Percentiles rank a stretch among this genome's conserved stretches.
phyloP scores from a whole-genome alignment of 495 filamentous ascomycete species.

The Penicillium longicatenatum region DNA sequence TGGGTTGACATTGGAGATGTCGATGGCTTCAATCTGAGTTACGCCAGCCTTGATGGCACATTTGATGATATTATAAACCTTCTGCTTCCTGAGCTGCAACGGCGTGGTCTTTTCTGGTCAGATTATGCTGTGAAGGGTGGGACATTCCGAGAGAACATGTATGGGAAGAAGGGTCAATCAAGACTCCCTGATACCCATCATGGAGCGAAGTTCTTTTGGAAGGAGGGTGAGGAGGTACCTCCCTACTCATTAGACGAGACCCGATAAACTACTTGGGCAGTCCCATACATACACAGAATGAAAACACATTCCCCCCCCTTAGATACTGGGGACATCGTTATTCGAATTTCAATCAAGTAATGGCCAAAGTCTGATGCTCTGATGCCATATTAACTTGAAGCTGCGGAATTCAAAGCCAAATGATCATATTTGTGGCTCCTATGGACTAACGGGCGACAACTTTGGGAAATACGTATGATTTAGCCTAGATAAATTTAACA shows the following conservation, averaged over 20 bases:
- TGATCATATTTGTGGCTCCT: too few relatives aligned
- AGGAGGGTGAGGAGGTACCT: conserved; percentile 32
- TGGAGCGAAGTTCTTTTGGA: conserved; percentile 50
- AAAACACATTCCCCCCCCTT: neutral
- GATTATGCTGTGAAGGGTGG: conserved; percentile 48
- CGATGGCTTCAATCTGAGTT: conserved; percentile 65
- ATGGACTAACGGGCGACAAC: too few relatives aligned
- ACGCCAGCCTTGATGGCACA: conserved; percentile 59
- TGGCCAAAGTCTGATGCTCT: too few relatives aligned
- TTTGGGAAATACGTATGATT: too few relatives aligned
- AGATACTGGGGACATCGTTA: too few relatives aligned
- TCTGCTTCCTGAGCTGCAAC: conserved; percentile 46
- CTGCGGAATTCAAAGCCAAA: too few relatives aligned
- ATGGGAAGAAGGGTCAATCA: conserved; percentile 36
- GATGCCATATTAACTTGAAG: too few relatives aligned
- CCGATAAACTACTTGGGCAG: neutral
- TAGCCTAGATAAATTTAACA: too few relatives aligned
- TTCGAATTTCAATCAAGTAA: neutral
- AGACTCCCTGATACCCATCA: conserved; percentile 46
- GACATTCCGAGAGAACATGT: conserved; percentile 49
- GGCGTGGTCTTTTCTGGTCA: conserved; percentile 48
- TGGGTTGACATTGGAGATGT: conserved; percentile 63
- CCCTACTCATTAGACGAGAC: conserved; percentile 26
- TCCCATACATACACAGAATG: neutral
- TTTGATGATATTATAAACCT: conserved; percentile 64